Percentiles rank a stretch among this genome's conserved stretches.
Evolutionary conservation across 345 rosid species (phyloP).

Genomic region (Laguncularia racemosa): DNA sequence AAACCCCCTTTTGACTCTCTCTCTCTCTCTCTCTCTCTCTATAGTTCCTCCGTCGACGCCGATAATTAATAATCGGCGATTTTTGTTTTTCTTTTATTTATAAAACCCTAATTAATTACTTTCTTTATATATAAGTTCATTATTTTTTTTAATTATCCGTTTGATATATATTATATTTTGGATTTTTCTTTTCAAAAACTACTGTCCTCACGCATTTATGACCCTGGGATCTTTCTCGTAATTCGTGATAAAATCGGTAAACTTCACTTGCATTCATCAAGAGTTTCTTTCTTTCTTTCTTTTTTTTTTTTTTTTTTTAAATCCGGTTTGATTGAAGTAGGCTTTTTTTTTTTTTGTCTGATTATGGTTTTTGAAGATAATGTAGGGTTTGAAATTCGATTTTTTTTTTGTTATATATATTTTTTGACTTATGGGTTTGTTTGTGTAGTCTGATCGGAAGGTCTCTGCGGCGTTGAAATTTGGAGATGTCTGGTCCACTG

Average conservation of each 20-base stretch:
- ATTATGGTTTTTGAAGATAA: slow-evolving; percentile 10
- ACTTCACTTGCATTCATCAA: background rate
- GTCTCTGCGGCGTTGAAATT: slow-evolving; percentile 1
- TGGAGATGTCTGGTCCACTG: slow-evolving; percentile 83
- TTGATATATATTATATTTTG: too few species aligned
- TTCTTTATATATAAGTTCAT: too few species aligned
- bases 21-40: background rate
- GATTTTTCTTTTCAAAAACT: too few species aligned
- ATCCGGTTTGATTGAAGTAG: too few species aligned
- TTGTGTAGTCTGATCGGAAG: background rate
- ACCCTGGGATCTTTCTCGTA: slow-evolving; percentile 47
- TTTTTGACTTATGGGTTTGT: background rate
- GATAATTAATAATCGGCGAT: slow-evolving; percentile 30
- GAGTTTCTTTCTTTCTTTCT: background rate
- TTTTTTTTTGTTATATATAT: too few species aligned
- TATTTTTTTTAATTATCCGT: too few species aligned
- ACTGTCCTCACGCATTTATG: slow-evolving; percentile 18
- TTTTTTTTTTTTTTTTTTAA: background rate
- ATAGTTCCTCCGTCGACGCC: slow-evolving; percentile 7
- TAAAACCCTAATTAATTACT: too few species aligned
- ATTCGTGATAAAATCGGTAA: slow-evolving; percentile 10
- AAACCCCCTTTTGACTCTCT: background rate
- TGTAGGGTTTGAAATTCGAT: background rate
- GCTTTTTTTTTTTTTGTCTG: background rate
- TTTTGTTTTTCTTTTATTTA: too few species aligned